These are phyloP conservation scores for Phytophthora nicotianae DNA, from an alignment of 352 stramenopile species.

Conservation along the genomic window DNA sequence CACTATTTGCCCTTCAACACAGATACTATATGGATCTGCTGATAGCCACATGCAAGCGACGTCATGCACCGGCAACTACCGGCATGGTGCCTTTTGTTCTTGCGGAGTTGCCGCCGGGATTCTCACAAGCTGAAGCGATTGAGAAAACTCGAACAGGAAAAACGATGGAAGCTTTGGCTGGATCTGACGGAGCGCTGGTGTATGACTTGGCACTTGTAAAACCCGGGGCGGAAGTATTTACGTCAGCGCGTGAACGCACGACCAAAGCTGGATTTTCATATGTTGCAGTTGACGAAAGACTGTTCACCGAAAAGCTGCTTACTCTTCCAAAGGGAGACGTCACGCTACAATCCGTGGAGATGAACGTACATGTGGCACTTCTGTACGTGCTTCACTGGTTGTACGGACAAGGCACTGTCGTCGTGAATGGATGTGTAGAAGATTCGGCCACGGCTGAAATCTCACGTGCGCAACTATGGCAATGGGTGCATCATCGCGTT, in stretches of 20 bases:
- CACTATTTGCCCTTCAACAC: neutral
- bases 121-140: slow-evolving; percentile 75
- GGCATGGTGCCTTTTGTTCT: slow-evolving; percentile 97
- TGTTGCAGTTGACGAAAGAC: slow-evolving; percentile 33
- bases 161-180: slow-evolving; percentile 80
- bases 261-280: neutral
- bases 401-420: slow-evolving; percentile 87
- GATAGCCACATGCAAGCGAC: slow-evolving; percentile 93
- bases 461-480: slow-evolving; percentile 92
- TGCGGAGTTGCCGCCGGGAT: slow-evolving; percentile 77
- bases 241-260: neutral
- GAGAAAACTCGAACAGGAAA: slow-evolving; percentile 86
- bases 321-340: slow-evolving; percentile 64
- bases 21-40: slow-evolving; percentile 93
- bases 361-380: slow-evolving; percentile 90
- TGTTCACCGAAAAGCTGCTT: slow-evolving; percentile 58
- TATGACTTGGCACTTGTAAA: slow-evolving; percentile 92
- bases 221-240: slow-evolving; percentile 48
- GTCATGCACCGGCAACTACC: slow-evolving; percentile 93
- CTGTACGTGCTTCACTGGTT: slow-evolving; percentile 93
- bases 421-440: slow-evolving; percentile 93
- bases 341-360: slow-evolving; percentile 77
- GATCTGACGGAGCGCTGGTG: slow-evolving; percentile 95
- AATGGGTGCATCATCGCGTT: slow-evolving; percentile 73
- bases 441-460: slow-evolving; percentile 96